Evolutionary conservation across 169 alveolate genomes (phyloP), one percentile per base, ranked within the genome.

Genomic region (Plasmodium knowlesi): DNA sequence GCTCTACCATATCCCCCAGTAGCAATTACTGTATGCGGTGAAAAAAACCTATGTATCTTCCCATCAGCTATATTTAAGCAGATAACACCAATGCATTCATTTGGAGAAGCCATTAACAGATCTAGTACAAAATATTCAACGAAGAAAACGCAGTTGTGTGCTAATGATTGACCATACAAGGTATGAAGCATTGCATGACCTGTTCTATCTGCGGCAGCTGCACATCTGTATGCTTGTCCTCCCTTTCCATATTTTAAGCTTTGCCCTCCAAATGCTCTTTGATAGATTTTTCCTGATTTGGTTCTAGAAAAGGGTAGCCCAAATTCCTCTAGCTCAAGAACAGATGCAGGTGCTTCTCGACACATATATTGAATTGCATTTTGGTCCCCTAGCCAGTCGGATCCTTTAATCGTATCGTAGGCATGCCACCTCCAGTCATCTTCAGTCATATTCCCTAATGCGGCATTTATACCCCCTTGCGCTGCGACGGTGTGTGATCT

Each of bases 351-450:
- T 34, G 99, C 99, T 92, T 98, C 99, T 82, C 97, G 96, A 93
- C 99, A 98, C 99, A 99, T 99, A 95, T 98, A 98, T 78, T 98
- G 99, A 78, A 99, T 98, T 93, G 99, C 99, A 93, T 99, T 99
- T 95, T 99, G 99, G 96, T 99, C 99, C 22, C 99, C 99, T n/a
- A 99, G 97, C 99, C 99, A 99, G 96, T 99, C 99, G 12, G 99
- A 96, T 32, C 99, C 99, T 96, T 99, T 99, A 72, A 99, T 99
- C 1, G 99, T 99, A 92, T 99, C 99, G 86, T 98, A 98, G 46
- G 99, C 99, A 93, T 99, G 99, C 99, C 99, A 99, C 83, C 99
- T 97, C 99, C 99, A 99, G 96, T 99, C 99, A 85, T 99, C 99
- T 93, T 98, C 99, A 2, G 98, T 96, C 99, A 98, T 98, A 95